These are phyloP conservation scores for Paspalum notatum DNA, from an alignment of 176 grass and related monocot species.

Conservation along the genomic window DNA sequence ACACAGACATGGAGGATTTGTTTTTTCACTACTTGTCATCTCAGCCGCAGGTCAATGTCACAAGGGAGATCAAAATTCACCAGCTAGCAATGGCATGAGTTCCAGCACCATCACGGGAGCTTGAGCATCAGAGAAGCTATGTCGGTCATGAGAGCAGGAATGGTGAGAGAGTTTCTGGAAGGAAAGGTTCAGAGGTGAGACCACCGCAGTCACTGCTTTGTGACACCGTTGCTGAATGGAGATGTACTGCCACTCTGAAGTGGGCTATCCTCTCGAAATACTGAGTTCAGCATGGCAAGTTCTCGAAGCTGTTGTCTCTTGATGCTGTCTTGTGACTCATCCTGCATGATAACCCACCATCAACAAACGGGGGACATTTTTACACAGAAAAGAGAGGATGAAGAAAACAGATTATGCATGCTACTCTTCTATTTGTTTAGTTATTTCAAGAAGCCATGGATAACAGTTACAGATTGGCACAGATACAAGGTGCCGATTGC, in stretches of 20 bases:
- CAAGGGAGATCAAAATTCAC: constrained; percentile 39
- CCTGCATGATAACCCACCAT: constrained; percentile 44
- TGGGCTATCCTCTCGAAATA: constrained; percentile 59
- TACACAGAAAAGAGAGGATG: background rate
- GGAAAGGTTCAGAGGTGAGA: background rate
- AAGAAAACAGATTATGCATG: background rate
- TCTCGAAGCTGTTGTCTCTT: constrained; percentile 82
- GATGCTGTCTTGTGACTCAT: constrained; percentile 75
- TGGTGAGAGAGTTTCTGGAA: constrained; percentile 12
- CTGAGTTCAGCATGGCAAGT: constrained; percentile 75
- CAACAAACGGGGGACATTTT: constrained; percentile 18
- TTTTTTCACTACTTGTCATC: constrained; percentile 34
- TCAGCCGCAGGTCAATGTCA: constrained; percentile 37
- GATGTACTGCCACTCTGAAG: constrained; percentile 51
- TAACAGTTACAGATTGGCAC: background rate
- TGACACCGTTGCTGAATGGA: constrained; percentile 59
- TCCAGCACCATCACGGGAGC: constrained; percentile 35
- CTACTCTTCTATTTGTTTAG: constrained; percentile 24
- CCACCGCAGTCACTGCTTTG: constrained; percentile 43
- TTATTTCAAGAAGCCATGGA: background rate
- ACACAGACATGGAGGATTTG: constrained; percentile 27
- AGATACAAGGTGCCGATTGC: background rate
- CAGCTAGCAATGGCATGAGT: constrained; percentile 36
- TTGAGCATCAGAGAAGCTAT: constrained; percentile 37
- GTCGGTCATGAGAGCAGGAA: constrained; percentile 36